Conservation (phyloP, 305 asterid genomes). For the Plantago coronopus region DNA sequence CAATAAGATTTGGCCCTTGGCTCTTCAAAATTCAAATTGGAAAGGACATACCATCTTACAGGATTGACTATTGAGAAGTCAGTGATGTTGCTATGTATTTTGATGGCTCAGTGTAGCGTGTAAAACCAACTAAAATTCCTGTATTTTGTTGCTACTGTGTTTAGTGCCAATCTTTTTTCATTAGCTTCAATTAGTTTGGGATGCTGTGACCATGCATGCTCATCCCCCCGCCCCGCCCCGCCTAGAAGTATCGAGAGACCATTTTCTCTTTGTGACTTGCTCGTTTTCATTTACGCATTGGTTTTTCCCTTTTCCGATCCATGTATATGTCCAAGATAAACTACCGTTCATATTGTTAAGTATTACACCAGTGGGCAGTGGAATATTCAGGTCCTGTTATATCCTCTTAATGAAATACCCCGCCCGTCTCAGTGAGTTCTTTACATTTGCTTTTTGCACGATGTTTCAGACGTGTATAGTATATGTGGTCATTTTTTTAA, state of each 20-base stretch:
- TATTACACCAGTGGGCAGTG: too few species aligned
- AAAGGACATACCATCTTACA: background rate
- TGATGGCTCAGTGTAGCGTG: background rate
- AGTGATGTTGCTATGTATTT: background rate
- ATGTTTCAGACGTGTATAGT: background rate
- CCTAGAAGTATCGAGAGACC: background rate
- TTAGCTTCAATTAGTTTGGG: too few species aligned
- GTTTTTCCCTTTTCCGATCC: background rate
- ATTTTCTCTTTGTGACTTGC: background rate
- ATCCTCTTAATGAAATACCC: too few species aligned
- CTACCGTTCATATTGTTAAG: background rate
- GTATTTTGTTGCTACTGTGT: background rate
- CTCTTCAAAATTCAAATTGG: slow-evolving; percentile 1
- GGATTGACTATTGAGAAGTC: background rate
- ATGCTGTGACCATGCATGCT: too few species aligned
- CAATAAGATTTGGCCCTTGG: background rate
- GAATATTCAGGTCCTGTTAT: too few species aligned
- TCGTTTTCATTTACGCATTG: background rate
- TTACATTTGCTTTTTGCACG: too few species aligned
- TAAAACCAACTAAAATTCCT: background rate
- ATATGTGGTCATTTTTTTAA: too few species aligned
- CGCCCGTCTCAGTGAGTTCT: too few species aligned
- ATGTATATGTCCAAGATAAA: background rate
- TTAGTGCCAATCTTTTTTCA: too few species aligned
- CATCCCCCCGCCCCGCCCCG: background rate